These are phyloP conservation scores for Hibiscus trionum DNA, from an alignment of 345 rosid species.

Conservation along the genomic window DNA sequence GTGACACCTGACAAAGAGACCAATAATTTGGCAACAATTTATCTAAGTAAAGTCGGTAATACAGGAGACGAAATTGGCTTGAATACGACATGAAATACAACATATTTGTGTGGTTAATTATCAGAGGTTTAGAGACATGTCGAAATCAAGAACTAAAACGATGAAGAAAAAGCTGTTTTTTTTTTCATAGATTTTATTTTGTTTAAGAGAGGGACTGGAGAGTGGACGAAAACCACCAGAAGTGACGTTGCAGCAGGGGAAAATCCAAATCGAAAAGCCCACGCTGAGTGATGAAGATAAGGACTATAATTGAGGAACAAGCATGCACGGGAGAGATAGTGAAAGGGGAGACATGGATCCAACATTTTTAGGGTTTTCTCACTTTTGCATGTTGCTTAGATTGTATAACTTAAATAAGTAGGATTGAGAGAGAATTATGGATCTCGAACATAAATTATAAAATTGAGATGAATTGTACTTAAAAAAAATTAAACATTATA, in stretches of 20 bases:
- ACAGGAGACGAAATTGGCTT: background rate
- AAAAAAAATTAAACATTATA: too few species aligned
- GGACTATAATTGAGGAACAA: conserved; percentile 4
- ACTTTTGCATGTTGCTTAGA: background rate
- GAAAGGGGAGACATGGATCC: conserved; percentile 17
- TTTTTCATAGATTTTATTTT: too few species aligned
- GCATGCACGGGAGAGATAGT: background rate
- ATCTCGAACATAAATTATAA: too few species aligned
- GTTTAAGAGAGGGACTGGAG: background rate
- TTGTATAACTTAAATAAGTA: too few species aligned
- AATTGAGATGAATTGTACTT: too few species aligned
- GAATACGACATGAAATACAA: background rate
- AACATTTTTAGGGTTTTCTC: conserved; percentile 10
- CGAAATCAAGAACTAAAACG: background rate
- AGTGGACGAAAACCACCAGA: background rate
- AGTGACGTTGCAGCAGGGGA: background rate
- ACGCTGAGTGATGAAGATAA: background rate
- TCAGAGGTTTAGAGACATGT: background rate
- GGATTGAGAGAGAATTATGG: too few species aligned
- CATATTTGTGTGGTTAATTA: background rate
- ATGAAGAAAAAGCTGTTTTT: background rate
- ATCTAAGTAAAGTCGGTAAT: background rate
- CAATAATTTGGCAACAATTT: background rate
- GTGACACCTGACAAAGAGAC: background rate
- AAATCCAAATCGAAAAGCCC: conserved; percentile 15